Evolutionary conservation across 1,284 basidiomycete genomes (phyloP).

Genomic region (Ceratobasidium sp.): DNA sequence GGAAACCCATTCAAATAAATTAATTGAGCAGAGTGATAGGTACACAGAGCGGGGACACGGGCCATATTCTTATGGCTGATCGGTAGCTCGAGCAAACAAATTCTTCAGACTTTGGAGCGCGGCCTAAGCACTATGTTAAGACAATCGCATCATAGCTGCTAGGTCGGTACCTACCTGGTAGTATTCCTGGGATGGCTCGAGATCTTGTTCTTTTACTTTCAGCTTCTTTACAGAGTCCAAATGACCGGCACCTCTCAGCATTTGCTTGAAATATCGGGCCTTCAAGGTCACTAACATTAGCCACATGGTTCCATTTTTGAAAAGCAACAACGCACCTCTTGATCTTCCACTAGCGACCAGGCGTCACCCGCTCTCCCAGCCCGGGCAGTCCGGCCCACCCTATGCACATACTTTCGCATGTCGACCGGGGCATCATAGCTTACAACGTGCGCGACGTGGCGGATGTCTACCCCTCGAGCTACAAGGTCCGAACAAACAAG

Average conservation of each 20-base stretch:
- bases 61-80: background rate
- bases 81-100: constrained; percentile 21
- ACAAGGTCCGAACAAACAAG: constrained; percentile 95
- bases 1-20: background rate
- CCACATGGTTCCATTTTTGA: background rate
- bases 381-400: constrained; percentile 92
- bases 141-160: background rate
- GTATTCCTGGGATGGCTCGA: constrained; percentile 61
- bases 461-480: constrained; percentile 96
- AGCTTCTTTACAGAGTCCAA: constrained; percentile 75
- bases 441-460: constrained; percentile 88
- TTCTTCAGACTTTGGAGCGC: constrained; percentile 35
- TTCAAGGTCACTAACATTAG: constrained; percentile 48
- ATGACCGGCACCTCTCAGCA: constrained; percentile 81
- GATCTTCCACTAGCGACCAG: constrained; percentile 95
- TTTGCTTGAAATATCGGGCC: constrained; percentile 88
- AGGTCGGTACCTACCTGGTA: constrained; percentile 65
- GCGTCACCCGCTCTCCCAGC: constrained; percentile 87
- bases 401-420: constrained; percentile 96
- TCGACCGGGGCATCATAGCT: constrained; percentile 97
- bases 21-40: background rate
- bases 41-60: background rate
- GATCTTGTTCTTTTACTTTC: constrained; percentile 69
- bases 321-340: constrained; percentile 70
- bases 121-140: background rate